These are phyloP conservation scores for Narthecium ossifragum DNA, from an alignment of 106 monocot genomes.

Conservation along the genomic window DNA sequence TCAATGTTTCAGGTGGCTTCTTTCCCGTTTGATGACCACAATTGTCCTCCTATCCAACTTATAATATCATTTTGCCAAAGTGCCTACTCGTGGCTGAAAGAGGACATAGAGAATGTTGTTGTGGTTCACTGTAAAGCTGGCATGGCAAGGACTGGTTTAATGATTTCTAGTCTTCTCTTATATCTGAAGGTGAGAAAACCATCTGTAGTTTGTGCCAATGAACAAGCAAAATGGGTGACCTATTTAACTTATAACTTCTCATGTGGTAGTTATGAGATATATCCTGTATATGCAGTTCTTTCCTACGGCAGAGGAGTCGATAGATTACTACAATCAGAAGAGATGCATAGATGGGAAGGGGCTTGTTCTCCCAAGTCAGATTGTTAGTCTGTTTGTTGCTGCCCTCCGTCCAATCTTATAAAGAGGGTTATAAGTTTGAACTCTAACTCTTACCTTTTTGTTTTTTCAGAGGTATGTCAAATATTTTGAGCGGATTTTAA, in stretches of 20 bases:
- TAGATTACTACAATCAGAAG: slow-evolving; percentile 98
- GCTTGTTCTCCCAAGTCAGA: slow-evolving; percentile 98
- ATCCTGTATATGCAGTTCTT: slow-evolving; percentile 59
- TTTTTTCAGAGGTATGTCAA: slow-evolving; percentile 88
- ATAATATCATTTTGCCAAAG: slow-evolving; percentile 90
- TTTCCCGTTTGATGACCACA: slow-evolving; percentile 99
- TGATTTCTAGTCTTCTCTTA: slow-evolving; percentile 98
- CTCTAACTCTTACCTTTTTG: slow-evolving; percentile 18
- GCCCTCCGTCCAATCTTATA: background rate
- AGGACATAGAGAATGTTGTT: slow-evolving; percentile 99
- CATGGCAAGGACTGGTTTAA: slow-evolving; percentile 93
- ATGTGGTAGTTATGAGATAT: slow-evolving; percentile 1
- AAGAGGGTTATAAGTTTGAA: background rate
- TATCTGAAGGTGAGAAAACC: slow-evolving; percentile 89
- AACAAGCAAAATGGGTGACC: no score
- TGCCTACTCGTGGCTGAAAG: slow-evolving; percentile 97
- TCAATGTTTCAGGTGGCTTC: slow-evolving; percentile 63
- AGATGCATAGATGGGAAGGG: slow-evolving; percentile 96
- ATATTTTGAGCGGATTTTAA: slow-evolving; percentile 93
- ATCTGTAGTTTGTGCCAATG: no score
- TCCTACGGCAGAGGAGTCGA: slow-evolving; percentile 96
- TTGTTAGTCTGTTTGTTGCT: slow-evolving; percentile 66
- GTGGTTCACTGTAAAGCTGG: slow-evolving; percentile 99
- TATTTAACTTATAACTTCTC: no score
- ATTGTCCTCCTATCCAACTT: slow-evolving; percentile 92